These are phyloP conservation scores for Apiospora marii DNA, from an alignment of 2,329 filamentous ascomycete species.

Conservation along the genomic window DNA sequence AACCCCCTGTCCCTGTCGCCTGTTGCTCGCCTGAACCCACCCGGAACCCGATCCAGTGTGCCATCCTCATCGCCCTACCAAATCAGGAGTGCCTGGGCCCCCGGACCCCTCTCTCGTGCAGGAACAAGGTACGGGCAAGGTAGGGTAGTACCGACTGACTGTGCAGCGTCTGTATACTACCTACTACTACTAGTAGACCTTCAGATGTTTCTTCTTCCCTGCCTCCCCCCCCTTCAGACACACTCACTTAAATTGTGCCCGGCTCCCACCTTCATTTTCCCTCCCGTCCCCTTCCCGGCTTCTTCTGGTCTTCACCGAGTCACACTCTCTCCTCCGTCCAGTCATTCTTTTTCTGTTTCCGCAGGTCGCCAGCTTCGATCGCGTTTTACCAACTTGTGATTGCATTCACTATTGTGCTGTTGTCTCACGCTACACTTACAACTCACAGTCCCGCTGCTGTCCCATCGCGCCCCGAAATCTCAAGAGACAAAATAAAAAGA, in stretches of 20 bases:
- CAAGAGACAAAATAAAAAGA: not conserved
- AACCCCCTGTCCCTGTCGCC: not conserved
- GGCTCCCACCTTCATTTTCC: conserved; percentile 1
- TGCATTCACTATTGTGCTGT: conserved; percentile 30
- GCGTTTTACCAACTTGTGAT: conserved; percentile 26
- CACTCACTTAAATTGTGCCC: conserved; percentile 8
- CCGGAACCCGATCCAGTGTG: conserved; percentile 17
- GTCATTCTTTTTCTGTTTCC: conserved; percentile 38
- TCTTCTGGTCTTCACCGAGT: conserved; percentile 22
- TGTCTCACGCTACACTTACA: conserved; percentile 35
- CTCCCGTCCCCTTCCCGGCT: not conserved
- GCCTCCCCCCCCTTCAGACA: not conserved
- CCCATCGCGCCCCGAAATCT: conserved; percentile 28
- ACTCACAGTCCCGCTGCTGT: conserved; percentile 27
- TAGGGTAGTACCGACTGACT: not conserved
- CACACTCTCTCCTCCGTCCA: conserved; percentile 30
- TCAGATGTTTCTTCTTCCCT: conserved; percentile 18
- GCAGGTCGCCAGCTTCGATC: conserved; percentile 42
- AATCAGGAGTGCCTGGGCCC: not conserved
- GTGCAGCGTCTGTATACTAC: too few relatives aligned
- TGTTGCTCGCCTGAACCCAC: conserved; percentile 9
- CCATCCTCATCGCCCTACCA: not conserved
- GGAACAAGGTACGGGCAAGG: not conserved
- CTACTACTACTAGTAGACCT: not conserved
- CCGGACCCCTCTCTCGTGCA: conserved; percentile 1